Base-by-base conservation (phyloP, 371 early-diverging fungal genomes). In the Zopfochytrium polystomum region DNA sequence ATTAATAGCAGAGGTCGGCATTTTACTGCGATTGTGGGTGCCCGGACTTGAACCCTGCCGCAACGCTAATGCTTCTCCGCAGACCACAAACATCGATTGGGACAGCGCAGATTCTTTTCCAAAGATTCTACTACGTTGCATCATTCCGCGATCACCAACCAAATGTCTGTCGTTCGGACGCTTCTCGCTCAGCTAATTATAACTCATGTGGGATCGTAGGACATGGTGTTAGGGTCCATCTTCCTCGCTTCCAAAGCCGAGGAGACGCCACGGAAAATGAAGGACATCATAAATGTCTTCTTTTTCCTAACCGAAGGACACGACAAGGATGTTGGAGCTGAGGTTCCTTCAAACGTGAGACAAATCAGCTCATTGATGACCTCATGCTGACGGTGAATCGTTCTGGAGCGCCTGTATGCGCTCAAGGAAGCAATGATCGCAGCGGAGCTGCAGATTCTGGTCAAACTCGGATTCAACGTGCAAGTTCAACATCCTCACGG, bases 31-130 rank as follows among this genome's bases (percentile, higher is more conserved):
- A 60, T 71, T 93, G 92, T 90, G 82, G 75, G 80, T 5, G 25
- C 22, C 47, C 7, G 7, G 29, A 2, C 38, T 6, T 0, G 25
- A n/a, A n/a, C 60, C 15, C 22, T 26, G n/a, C 22, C 6, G 22
- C 26, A 47, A 44, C 20, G 18, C 29, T 55, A 20, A 33, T 20
- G 29, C 23, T 31, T 9, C 44, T 1, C 51, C 29, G 38, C 72
- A 93, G 93, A 30, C 95, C 96, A 15, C 97, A 97, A 56, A 87
- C 89, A 6, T 90, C 92, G 0, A 90, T 93, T 84, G 93, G 95
- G 2, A 93, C 93, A n/a, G 95, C 95, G 1, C 93, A 95, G 70
- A 90, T 93, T 1, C 76, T 97, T 26, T 85, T 95, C 48, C 93
- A 94, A 58, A 86, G 97, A 6, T 95, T 95, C 81, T 97, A 84